Conservation (phyloP, 441 rosid genomes). For the Populus hybrid region DNA sequence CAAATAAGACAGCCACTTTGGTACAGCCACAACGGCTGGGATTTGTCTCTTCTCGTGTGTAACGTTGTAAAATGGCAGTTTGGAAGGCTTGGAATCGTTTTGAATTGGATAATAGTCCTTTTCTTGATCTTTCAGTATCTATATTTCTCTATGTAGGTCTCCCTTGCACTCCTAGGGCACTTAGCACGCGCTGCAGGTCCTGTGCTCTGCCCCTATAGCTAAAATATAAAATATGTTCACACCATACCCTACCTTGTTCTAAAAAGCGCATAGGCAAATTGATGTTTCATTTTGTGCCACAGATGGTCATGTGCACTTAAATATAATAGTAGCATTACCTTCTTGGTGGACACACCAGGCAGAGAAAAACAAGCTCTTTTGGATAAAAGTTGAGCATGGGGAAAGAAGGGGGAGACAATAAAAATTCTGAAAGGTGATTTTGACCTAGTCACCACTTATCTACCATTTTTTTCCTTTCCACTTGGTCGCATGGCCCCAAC, state of each 20-base stretch:
- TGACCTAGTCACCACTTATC: conserved; percentile 29
- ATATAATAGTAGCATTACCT: conserved; percentile 15
- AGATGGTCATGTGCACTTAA: conserved; percentile 27
- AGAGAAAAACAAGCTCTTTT: conserved; percentile 14
- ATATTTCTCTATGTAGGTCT: not conserved
- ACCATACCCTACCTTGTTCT: not conserved
- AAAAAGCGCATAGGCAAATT: not conserved
- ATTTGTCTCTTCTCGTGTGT: conserved; percentile 30
- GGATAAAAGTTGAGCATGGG: conserved; percentile 36
- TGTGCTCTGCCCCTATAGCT: not conserved
- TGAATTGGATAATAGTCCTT: not conserved
- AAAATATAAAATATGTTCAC: conserved; percentile 2
- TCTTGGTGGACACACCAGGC: conserved; percentile 8
- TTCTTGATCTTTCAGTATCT: not conserved
- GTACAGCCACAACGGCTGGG: conserved; percentile 7
- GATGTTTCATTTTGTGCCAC: not conserved
- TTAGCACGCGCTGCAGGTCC: conserved; percentile 33
- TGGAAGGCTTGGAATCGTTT: conserved; percentile 6
- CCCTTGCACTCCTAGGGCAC: conserved; percentile 9
- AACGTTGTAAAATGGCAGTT: conserved; percentile 21
- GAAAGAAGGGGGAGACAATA: conserved; percentile 24
- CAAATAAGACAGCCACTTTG: conserved; percentile 7
- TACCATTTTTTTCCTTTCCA: conserved; percentile 18
- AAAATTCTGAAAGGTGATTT: conserved; percentile 27
- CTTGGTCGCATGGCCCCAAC: conserved; percentile 3